Evolutionary conservation across 352 stramenopile species (phyloP), one percentile per base, ranked within the genome.

Genomic region (Pythium rhizo-oryzae): DNA sequence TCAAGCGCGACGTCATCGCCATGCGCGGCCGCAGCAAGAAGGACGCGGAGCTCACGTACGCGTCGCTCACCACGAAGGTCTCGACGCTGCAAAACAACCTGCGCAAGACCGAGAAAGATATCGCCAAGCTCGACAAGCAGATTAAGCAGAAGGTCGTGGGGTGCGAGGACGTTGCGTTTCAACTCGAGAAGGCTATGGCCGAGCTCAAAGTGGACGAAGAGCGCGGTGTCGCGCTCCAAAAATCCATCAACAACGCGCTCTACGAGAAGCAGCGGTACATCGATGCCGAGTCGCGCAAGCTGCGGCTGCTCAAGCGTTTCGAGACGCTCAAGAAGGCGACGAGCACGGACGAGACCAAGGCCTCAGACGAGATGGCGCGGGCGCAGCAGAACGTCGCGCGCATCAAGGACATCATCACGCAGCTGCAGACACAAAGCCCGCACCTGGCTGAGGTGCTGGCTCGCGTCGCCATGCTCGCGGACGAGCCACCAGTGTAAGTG

Each of bases 1-100:
- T 92, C 69, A 99, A 98, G 60, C 88, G 93, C 39, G 94, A 98
- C 64, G 76, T 97, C 41, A 98, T 99, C 59, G 87, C 91, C 39
- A 79, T 97, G 63, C 89, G 92, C 30, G 94, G 90, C 15, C 82
- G 84, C 21, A 93, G 80, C 59, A 91, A 89, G 60, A 93, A 96
- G 58, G 83, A 93, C 28, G 69, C 71, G 9, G 87, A 97, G 23
- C 72, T 97, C 9, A 98, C 92, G 13, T 86, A 93, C 53, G 89
- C 85, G 25, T 81, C 79, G 8, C 72, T 97, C 21, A 96, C 92
- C 39, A 93, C 92, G 49, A 97, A 94, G 54, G 82, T 96, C 8
- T 87, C 80, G 1, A 90, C 79, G 5, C 64, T 94, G 24, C 79
- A 87, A 72, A 95, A 96, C 65, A 89, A 83, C 30, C 49, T 85